These are phyloP conservation scores for Aspergillus piperis DNA, from an alignment of 2,329 filamentous ascomycete species.

Conservation along the genomic window DNA sequence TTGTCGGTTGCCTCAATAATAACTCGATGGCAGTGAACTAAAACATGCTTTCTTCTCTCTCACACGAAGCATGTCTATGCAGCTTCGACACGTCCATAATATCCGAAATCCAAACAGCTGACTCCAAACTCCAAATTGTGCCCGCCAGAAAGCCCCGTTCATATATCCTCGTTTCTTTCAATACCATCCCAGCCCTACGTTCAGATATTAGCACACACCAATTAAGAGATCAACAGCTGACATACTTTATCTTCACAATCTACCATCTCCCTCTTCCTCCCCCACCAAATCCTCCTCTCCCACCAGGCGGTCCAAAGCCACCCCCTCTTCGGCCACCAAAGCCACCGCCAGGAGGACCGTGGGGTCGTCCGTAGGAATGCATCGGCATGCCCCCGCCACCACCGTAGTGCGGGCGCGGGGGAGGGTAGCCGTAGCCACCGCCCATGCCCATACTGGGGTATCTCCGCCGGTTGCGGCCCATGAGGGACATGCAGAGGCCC, in stretches of 20 bases:
- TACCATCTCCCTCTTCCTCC: not conserved
- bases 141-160: too few species aligned
- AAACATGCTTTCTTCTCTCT: too few species aligned
- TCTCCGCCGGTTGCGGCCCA: not conserved
- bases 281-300: not conserved
- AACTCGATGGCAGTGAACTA: too few species aligned
- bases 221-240: not conserved
- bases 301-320: not conserved
- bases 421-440: not conserved
- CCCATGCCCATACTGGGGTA: not conserved
- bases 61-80: too few species aligned
- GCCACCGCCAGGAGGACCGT: not conserved
- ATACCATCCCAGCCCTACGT: not conserved
- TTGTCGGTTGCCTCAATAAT: too few species aligned
- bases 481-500: not conserved
- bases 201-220: not conserved
- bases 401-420: not conserved
- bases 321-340: not conserved
- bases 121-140: too few species aligned
- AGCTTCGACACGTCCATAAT: too few species aligned
- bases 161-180: too few species aligned
- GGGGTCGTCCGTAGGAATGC: not conserved
- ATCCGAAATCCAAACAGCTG: too few species aligned
- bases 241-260: not conserved
- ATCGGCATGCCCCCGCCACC: constrained; percentile 5